These are phyloP conservation scores for Dichotomocladium elegans DNA, from an alignment of 371 early-diverging fungal genomes.

Conservation along the genomic window DNA sequence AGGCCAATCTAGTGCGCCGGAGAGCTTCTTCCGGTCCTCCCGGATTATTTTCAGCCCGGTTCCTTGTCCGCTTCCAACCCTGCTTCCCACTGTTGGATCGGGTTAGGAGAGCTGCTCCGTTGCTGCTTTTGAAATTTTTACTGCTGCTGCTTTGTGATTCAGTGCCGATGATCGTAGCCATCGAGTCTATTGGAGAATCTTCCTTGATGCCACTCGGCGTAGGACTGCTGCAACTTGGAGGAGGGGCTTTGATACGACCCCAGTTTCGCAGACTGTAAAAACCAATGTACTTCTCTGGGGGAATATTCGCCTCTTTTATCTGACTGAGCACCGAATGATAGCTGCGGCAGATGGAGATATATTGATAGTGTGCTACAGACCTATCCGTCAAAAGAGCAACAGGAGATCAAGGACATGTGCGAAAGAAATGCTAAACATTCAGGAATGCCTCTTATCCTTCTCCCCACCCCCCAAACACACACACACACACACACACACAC, in stretches of 20 bases:
- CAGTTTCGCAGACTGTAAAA: slow-evolving; percentile 78
- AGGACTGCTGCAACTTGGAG: slow-evolving; percentile 6
- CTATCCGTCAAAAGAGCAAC: no score
- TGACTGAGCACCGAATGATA: slow-evolving; percentile 65
- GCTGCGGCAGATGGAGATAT: slow-evolving; percentile 75
- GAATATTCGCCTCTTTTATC: slow-evolving; percentile 59
- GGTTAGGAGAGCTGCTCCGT: not conserved
- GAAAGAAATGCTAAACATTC: no score
- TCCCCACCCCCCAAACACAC: no score
- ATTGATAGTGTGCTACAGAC: slow-evolving; percentile 76
- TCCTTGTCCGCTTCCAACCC: not conserved
- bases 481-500: no score
- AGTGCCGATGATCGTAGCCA: slow-evolving; percentile 3
- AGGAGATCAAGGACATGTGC: no score
- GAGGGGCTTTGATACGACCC: slow-evolving; percentile 34
- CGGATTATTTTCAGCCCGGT: not conserved
- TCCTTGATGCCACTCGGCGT: slow-evolving; percentile 7
- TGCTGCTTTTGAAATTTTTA: not conserved
- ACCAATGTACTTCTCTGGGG: slow-evolving; percentile 68
- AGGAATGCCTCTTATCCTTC: no score
- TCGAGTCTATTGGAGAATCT: slow-evolving; percentile 5
- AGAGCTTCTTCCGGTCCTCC: not conserved
- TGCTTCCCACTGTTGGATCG: slow-evolving; percentile 1
- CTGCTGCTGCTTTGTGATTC: no score
- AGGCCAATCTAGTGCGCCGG: not conserved